Evolutionary conservation across 164 flowering plant species (phyloP).

Genomic region (Cinnamomum chago): DNA sequence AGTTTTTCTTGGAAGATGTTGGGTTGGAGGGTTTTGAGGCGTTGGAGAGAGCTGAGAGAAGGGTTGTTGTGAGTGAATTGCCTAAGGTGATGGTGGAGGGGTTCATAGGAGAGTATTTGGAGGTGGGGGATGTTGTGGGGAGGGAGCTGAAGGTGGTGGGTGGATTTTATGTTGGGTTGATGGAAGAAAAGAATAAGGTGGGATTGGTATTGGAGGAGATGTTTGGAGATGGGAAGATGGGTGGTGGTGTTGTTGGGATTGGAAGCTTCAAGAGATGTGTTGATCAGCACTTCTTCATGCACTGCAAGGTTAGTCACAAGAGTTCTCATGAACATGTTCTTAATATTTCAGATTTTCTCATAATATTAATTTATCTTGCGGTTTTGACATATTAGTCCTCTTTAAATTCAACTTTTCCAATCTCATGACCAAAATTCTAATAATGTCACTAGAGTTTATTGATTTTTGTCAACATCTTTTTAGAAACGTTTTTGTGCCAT

Average conservation of each 20-base stretch:
- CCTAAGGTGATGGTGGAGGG: constrained; percentile 65
- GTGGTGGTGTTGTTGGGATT: constrained; percentile 18
- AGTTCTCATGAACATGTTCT: too few relatives aligned
- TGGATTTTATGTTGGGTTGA: constrained; percentile 39
- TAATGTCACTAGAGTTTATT: too few relatives aligned
- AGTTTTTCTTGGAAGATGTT: constrained; percentile 54
- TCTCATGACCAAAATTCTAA: too few relatives aligned
- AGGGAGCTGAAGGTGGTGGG: constrained; percentile 33
- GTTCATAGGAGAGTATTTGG: constrained; percentile 47
- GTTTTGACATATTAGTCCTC: too few relatives aligned
- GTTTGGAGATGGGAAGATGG: constrained; percentile 15
- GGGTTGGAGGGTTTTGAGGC: constrained; percentile 40
- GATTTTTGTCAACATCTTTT: too few relatives aligned
- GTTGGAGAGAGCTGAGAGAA: constrained; percentile 27
- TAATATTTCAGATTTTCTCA: too few relatives aligned
- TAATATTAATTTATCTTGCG: too few relatives aligned
- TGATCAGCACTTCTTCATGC: constrained; percentile 18
- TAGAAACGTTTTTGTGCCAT: too few relatives aligned
- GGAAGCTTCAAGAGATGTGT: constrained; percentile 15
- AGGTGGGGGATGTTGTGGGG: constrained; percentile 42
- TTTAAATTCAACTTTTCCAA: too few relatives aligned
- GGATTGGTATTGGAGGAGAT: constrained; percentile 10
- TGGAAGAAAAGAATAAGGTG: constrained; percentile 21
- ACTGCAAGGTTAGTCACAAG: constrained; percentile 24
- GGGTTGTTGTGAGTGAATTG: constrained; percentile 39